Evolutionary conservation across 2,329 filamentous ascomycete species (phyloP), one percentile per base, ranked within the genome.

Genomic region (Ceratocystis alfenasii): DNA sequence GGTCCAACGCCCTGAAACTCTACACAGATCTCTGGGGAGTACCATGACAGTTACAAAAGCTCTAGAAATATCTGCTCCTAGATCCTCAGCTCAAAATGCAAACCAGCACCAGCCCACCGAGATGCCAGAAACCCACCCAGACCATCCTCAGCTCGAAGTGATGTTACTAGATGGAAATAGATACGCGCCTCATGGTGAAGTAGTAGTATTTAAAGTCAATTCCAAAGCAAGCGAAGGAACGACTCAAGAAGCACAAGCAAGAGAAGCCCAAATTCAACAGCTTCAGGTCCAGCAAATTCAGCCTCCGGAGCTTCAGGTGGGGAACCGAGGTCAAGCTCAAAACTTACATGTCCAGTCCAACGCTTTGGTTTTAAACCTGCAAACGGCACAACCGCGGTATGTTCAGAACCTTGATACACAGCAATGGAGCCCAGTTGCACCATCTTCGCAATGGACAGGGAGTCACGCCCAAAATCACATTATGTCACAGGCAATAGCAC

Each of bases 271-370:
- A n/a, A 45, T n/a, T 12, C 20, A 60, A 22, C 46, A 55, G 20
- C 33, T 55, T 10, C 62, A 15, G 20, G 45, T 33, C 28, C 45
- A 50, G 44, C 17, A 50, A 30, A 30, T 33, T 28, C 45, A 53
- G 48, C 2, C 33, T 20, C 41, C 36, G 25, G 30, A 53, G 48
- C 10, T 48, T 25, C 55, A 53, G 44, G 1, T 3, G 36, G 12
- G 10, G 36, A n/a, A 12, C 28, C 28, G 46, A 44, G 45, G 3
- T 41, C 36, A 41, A 41, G 20, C 7, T 3, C 33, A 55, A 2
- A 50, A 22, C 45, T 20, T 55, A 36, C 65, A 30, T 45, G n/a
- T 25, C 46, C 62, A 45, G 48, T 36, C 48, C 12, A 59, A 28
- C 57, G 17, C 62, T n/a, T 44, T 41, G 45, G 62, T 12, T 63